phyloP scores from a whole-genome alignment of 768 basidiomycete genomes.

The Heimioporus sp. region DNA sequence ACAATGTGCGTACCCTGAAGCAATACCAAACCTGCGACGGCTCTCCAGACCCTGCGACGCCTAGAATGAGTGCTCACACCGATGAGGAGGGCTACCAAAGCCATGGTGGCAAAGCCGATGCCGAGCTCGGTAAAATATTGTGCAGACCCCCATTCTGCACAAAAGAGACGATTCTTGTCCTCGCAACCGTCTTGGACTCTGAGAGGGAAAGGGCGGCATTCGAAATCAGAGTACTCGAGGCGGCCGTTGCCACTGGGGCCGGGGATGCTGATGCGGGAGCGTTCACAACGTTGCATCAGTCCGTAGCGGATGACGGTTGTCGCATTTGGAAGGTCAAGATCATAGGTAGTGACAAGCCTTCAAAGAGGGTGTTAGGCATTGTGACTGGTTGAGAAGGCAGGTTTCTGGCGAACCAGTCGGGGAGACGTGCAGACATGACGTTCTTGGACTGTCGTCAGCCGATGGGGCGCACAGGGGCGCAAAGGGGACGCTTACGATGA shows the following conservation, averaged over 20 bases:
- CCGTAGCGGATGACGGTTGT: conserved; percentile 57
- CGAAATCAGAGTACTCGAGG: conserved; percentile 50
- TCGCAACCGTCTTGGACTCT: conserved; percentile 47
- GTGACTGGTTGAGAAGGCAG: conserved; percentile 13
- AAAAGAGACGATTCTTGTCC: conserved; percentile 55
- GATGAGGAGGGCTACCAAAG: conserved; percentile 57
- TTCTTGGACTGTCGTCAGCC: conserved; percentile 40
- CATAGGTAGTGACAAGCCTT: conserved; percentile 40
- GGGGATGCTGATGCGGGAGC: conserved; percentile 47
- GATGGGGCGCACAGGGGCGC: neutral
- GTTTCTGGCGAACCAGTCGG: conserved; percentile 57
- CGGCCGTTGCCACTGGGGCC: conserved; percentile 37
- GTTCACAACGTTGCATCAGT: conserved; percentile 55
- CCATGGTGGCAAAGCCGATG: conserved; percentile 59
- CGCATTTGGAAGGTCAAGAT: conserved; percentile 43
- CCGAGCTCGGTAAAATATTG: conserved; percentile 63
- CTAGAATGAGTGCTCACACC: conserved; percentile 74
- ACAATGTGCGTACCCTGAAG: conserved; percentile 47
- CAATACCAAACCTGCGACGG: conserved; percentile 61
- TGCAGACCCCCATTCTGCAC: conserved; percentile 70
- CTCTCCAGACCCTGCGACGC: conserved; percentile 74
- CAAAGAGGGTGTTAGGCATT: conserved; percentile 27
- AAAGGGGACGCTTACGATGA: conserved; percentile 44
- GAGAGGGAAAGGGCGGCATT: conserved; percentile 66
- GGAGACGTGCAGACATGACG: conserved; percentile 49